Evolutionary conservation across 2,329 filamentous ascomycete genomes (phyloP).

Genomic region (Geoglossum cookeanum): DNA sequence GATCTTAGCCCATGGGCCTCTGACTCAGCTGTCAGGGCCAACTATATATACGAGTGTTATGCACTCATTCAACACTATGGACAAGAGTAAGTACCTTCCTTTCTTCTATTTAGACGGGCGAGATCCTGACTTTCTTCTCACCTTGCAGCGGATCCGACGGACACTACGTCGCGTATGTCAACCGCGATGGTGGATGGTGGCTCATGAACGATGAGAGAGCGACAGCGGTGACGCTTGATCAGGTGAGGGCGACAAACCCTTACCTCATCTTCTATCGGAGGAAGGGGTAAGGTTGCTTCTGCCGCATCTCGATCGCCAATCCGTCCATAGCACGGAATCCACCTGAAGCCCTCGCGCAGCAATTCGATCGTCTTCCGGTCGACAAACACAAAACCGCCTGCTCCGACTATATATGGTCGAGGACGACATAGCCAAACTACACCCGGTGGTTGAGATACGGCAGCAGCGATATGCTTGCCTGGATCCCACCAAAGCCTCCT

Average conservation of each 20-base stretch:
- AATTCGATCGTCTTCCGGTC: too few relatives aligned
- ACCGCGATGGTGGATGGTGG: not conserved
- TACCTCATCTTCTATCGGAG: not conserved
- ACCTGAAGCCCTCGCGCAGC: too few relatives aligned
- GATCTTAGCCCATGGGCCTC: not conserved
- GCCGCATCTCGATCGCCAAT: too few relatives aligned
- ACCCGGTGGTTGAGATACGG: too few relatives aligned
- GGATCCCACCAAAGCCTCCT: too few relatives aligned
- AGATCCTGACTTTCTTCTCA: not conserved
- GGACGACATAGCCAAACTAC: too few relatives aligned
- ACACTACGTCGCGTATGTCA: not conserved
- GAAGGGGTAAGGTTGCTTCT: too few relatives aligned
- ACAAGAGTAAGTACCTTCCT: not conserved
- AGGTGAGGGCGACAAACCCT: not conserved
- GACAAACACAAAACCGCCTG: too few relatives aligned
- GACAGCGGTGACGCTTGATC: not conserved
- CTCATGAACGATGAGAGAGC: not conserved
- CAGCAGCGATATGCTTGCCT: too few relatives aligned
- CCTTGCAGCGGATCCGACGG: not conserved
- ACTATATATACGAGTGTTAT: not conserved
- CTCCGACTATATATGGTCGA: too few relatives aligned
- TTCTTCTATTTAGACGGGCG: not conserved
- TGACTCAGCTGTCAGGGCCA: not conserved
- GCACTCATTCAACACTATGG: not conserved
- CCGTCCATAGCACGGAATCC: too few relatives aligned